phyloP scores from a whole-genome alignment of 306 rosid genomes.

The Cucurbita ficifolia region DNA sequence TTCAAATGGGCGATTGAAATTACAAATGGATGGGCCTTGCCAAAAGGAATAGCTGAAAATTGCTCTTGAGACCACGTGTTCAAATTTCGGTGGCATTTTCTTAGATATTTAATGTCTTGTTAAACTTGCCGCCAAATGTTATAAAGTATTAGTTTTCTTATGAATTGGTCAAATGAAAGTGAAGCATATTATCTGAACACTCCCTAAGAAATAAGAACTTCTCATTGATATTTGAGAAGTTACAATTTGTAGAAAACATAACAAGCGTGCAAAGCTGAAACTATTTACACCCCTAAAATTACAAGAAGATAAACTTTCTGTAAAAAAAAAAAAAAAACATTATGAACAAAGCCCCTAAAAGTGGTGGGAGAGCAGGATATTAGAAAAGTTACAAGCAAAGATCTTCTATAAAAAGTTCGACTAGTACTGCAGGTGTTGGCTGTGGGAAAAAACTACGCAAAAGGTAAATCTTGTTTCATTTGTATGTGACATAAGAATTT shows the following conservation, averaged over 20 bases:
- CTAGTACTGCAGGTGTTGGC: background rate
- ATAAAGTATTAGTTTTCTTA: background rate
- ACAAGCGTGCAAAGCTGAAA: background rate
- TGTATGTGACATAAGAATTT: background rate
- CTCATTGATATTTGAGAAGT: background rate
- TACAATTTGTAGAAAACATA: background rate
- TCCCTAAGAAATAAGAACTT: background rate
- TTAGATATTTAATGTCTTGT: background rate
- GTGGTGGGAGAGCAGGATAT: background rate
- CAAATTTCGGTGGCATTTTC: background rate
- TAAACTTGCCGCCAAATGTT: background rate
- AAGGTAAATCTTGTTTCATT: background rate
- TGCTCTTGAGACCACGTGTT: background rate
- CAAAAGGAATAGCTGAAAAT: background rate
- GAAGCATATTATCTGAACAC: background rate
- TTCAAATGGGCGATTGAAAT: background rate
- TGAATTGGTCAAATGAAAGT: background rate
- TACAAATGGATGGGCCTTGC: background rate
- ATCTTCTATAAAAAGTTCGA: background rate
- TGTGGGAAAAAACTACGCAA: background rate
- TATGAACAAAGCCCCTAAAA: background rate
- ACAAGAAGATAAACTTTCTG: background rate
- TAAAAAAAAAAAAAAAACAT: background rate
- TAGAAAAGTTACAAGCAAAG: background rate
- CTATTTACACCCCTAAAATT: background rate